Evolutionary conservation across 306 rosid species (phyloP), one percentile per base, ranked within the genome.

Genomic region (Vicia sativa): DNA sequence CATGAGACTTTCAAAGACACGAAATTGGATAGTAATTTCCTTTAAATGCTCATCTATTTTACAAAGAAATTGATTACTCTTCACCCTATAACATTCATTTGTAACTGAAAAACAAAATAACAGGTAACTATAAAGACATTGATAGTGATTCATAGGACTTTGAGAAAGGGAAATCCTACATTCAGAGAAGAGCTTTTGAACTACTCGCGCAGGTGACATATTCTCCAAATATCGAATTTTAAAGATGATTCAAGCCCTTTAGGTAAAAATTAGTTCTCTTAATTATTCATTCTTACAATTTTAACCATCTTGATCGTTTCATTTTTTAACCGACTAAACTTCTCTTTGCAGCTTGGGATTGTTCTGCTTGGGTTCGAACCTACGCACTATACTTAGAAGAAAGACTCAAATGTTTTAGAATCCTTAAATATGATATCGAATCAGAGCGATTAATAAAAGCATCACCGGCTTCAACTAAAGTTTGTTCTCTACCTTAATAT

Each of bases 341-440:
- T n/a, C n/a, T n/a, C n/a, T 63, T 5, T 82, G 87, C 78, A 95
- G 99, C 99, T 70, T 95, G 99, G 99, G 99, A 95, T 80, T 95
- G 96, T 70, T 95, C 99, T 43, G 96, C 97, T 19, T 95, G 99
- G 99, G 91, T 88, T 71, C 77, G 99, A 72, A 84, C 92, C 41
- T 95, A 95, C 69, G 97, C 99, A 19, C 78, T 90, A 43, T 95
- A 74, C 77, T 68, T 95, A 52, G 95, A 90, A 74, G 99, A 95
- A 77, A 76, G 97, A 64, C 82, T 93, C 19, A 95, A 93, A 82
- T 90, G 98, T 65, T 90, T 86, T 73, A 78, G 91, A 72, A 66
- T 87, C 70, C 82, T 95, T 59, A 87, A 78, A 71, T 95, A 90
- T 71, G 97, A 95, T 71, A 89, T 95, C 4, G 97, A 95, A 78